Percentiles rank a stretch among this genome's conserved stretches.
Conservation (phyloP, 179 eudicot genomes). For the Spinacia oleracea region DNA sequence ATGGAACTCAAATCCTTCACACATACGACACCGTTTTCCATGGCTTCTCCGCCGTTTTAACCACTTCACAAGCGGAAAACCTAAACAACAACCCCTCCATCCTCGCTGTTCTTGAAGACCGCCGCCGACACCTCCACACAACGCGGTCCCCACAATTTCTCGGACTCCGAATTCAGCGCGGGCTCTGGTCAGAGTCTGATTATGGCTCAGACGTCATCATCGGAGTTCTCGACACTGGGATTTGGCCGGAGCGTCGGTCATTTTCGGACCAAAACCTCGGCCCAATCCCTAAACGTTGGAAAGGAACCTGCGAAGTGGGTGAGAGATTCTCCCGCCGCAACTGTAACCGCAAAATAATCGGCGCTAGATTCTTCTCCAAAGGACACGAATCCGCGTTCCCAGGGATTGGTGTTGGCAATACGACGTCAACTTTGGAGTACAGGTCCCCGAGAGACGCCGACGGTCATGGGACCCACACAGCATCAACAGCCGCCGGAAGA, state of each 20-base stretch:
- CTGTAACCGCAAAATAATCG: slow-evolving; percentile 76
- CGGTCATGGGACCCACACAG: slow-evolving; percentile 98
- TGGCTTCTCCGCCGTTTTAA: slow-evolving; percentile 78
- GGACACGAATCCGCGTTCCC: slow-evolving; percentile 74
- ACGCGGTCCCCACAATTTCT: slow-evolving; percentile 95
- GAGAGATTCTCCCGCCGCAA: slow-evolving; percentile 39
- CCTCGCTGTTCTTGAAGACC: slow-evolving; percentile 72
- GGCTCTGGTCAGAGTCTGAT: slow-evolving; percentile 91
- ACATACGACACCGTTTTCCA: slow-evolving; percentile 76
- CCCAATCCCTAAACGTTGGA: slow-evolving; percentile 76
- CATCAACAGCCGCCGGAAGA: slow-evolving; percentile 92
- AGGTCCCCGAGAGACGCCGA: slow-evolving; percentile 84
- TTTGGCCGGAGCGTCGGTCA: slow-evolving; percentile 84
- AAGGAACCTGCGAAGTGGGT: slow-evolving; percentile 65
- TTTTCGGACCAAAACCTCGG: slow-evolving; percentile 83
- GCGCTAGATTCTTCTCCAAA: slow-evolving; percentile 73
- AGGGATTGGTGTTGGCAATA: slow-evolving; percentile 38
- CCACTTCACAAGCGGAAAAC: slow-evolving; percentile 44
- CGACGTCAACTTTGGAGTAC: slow-evolving; percentile 50
- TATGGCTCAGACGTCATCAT: slow-evolving; percentile 89
- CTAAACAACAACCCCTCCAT: slow-evolving; percentile 58
- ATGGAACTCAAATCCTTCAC: slow-evolving; percentile 56
- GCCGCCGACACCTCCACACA: slow-evolving; percentile 65
- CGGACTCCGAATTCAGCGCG: slow-evolving; percentile 73
- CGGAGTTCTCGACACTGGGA: slow-evolving; percentile 83